phyloP scores from a whole-genome alignment of 345 rosid genomes.

The Linum trigynum region DNA sequence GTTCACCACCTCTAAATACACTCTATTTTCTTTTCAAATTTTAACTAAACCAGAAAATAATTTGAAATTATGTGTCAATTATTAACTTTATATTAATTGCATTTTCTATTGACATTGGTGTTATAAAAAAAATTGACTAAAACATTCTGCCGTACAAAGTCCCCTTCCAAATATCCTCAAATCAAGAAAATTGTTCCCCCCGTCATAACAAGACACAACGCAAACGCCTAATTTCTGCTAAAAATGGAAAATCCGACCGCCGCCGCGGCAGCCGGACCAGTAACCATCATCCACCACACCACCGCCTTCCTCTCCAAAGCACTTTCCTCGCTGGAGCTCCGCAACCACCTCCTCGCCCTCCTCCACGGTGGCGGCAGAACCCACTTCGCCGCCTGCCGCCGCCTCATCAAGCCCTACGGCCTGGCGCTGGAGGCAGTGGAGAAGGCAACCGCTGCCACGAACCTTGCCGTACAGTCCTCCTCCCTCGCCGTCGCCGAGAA shows the following conservation, averaged over 20 bases:
- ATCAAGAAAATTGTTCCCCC: no score
- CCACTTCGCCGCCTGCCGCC: slow-evolving; percentile 13
- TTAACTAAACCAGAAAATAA: no score
- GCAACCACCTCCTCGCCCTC: slow-evolving; percentile 28
- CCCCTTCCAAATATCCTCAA: no score
- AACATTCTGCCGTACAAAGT: no score
- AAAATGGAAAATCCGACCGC: slow-evolving; percentile 1
- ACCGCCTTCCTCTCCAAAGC: slow-evolving; percentile 28
- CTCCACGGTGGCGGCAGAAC: slow-evolving; percentile 26
- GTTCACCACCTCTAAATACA: no score
- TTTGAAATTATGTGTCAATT: no score
- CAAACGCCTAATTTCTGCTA: no score
- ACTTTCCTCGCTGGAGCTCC: slow-evolving; percentile 37
- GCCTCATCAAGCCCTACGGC: slow-evolving; percentile 24
- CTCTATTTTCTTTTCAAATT: no score
- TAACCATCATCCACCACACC: slow-evolving; percentile 31
- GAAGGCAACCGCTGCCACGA: slow-evolving; percentile 28
- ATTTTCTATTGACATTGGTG: no score
- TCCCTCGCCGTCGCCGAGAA: slow-evolving; percentile 38
- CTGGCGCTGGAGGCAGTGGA: slow-evolving; percentile 42
- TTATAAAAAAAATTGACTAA: no score
- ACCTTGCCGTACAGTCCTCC: slow-evolving; percentile 23
- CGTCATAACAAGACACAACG: no score
- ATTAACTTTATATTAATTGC: no score
- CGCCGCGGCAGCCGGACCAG: slow-evolving; percentile 17